Base-by-base conservation (phyloP, 192 early-diverging fungal genomes). In the Umbelopsis ramanniana region DNA sequence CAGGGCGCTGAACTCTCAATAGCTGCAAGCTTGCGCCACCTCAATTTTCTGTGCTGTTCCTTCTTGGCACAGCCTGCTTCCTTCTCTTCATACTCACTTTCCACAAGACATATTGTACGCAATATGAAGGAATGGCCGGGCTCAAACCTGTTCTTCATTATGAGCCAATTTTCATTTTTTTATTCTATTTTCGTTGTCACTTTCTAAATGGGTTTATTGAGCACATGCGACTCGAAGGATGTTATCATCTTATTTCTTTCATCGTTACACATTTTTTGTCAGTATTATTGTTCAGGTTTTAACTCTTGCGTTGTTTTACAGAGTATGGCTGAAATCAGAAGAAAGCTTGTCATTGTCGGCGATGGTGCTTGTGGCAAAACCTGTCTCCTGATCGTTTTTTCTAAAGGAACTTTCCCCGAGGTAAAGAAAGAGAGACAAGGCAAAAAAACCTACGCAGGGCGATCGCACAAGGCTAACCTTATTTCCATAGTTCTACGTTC, bases 311-410 rank as follows among this genome's bases (percentile, higher is more conserved):
- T 6, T n/a, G 23, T 37, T 26, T 63, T 63, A 37, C 19, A 63
- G 57, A 63, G 38, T 72, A 87, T 87, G 87, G 66, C 90, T 69
- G 90, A 89, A 83, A 87, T 90, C 78, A 88, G 90, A 74, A 80
- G 89, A 76, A 97, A 97, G 79, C 86, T 96, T 74, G 94, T 96
- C 48, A 91, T 96, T 67, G 89, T 97, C n/a, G 96, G 96, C 52
- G 96, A 97, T 78, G 95, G 95, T 80, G 93, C 93, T 53, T 92
- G 91, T 76, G 95, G 94, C 75, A 97, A 97, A 81, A 96, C 94
- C 10, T 97, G 93, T 78, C 83, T 95, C 73, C 80, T 96, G 72
- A 89, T 92, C 72, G 91, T 93, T 74, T 97, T 94, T 60, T 89
- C 88, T 68, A 91, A 93, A 79, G 92, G 91, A 50, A 77, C 85